Evolutionary conservation across 1,284 basidiomycete genomes (phyloP), one percentile per base, ranked within the genome.

Genomic region (Apiotrichum veenhuisii): DNA sequence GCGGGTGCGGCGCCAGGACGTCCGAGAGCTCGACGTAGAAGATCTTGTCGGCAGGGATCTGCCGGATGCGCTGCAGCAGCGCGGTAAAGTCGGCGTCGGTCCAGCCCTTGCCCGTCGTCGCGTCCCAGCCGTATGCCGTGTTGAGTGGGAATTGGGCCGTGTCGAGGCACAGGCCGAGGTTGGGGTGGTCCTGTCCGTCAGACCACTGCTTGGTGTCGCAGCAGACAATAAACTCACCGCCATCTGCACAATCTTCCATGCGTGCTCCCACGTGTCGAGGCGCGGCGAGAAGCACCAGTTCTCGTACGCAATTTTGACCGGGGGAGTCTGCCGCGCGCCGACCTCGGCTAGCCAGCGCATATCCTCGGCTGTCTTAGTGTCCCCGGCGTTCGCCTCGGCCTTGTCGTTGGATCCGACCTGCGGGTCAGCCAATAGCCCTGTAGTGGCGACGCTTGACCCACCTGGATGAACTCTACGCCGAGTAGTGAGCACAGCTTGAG

Each of bases 251-350:
- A 64, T 45, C 46, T 62, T 48, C 55, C 54, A 66, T 10, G 47
- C 50, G 17, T 50, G 33, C 57, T 64, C 65, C 55, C 59, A 63
- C 17, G 43, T 45, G 26, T 43, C 36, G 30, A 56, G 34, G n/a
- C 50, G 52, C 10, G 23, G 27, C 2, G 59, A 54, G 50, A 64
- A 64, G 43, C 63, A 64, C 65, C 65, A 67, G 15, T 33, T 23
- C 51, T 67, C 65, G 50, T 65, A 65, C 0, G 65, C 59, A 33
- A 67, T 62, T 46, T 63, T 65, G 34, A 64, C 57, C 2, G 52
- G 55, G 3, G 49, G 59, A 8, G 44, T 33, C 18, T 53, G 52
- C n/a, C 25, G 43, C 5, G 58, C 48, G 0, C 42, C 62, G 7
- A 61, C 37, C 17, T 65, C 62, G 0, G 60, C 65, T 1, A 67